Conservation (phyloP, 2,329 filamentous ascomycete genomes). For the Neonectria faginata region DNA sequence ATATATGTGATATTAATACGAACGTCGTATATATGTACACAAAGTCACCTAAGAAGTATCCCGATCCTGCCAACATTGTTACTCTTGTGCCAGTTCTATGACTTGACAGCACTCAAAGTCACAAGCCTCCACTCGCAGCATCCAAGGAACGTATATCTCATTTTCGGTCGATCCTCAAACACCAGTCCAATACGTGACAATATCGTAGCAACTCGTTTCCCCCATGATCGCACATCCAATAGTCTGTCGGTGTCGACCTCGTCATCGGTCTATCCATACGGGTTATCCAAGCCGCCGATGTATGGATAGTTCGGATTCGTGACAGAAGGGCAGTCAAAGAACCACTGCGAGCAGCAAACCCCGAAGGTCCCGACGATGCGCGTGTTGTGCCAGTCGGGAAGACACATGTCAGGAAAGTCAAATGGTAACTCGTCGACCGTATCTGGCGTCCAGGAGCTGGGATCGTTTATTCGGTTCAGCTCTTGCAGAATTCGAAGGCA, state of each 20-base stretch:
- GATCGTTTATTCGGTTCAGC: constrained; percentile 46
- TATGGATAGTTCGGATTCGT: constrained; percentile 27
- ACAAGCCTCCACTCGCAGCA: background rate
- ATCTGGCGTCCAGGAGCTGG: constrained; percentile 41
- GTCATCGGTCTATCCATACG: background rate
- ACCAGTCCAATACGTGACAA: background rate
- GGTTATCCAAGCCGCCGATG: background rate
- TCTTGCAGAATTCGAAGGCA: constrained; percentile 42
- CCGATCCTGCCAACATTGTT: background rate
- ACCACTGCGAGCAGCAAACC: constrained; percentile 37
- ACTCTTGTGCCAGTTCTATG: background rate
- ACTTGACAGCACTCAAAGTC: background rate
- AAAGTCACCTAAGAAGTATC: background rate
- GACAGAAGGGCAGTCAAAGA: constrained; percentile 35
- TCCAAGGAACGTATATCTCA: background rate
- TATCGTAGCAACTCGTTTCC: background rate
- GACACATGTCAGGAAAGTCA: constrained; percentile 39
- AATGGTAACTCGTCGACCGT: constrained; percentile 43
- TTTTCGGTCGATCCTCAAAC: background rate
- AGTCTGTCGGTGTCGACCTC: background rate
- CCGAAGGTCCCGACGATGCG: constrained; percentile 29
- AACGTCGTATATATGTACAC: background rate
- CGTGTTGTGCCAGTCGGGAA: constrained; percentile 45
- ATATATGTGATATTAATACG: background rate
- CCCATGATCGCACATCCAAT: too few relatives aligned